Evolutionary conservation across 2,329 filamentous ascomycete species (phyloP), one percentile per base, ranked within the genome.

Genomic region (Chalaropsis ovoidea): DNA sequence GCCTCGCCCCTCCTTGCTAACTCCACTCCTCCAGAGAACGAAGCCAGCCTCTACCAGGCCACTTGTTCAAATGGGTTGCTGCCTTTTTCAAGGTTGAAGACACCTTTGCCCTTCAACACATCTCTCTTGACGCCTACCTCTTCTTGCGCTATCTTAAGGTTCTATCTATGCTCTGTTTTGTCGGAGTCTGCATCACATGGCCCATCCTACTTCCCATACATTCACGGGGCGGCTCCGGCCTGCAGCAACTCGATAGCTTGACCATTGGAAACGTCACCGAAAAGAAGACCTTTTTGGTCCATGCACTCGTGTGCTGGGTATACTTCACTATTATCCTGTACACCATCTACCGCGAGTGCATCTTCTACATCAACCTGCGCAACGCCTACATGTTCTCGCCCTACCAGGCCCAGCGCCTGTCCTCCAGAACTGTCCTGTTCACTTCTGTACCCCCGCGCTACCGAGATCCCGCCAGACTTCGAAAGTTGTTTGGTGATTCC

Each of bases 311-410:
- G 41, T 89, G 87, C 0, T 96, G 89, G 82, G 76, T 90, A 63
- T 96, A 92, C 73, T 90, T 96, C 71, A 81, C 84, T 66, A 96
- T 97, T 74, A 81, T 99, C 67, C 86, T 96, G 75, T 93, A 90
- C 75, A 89, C 90, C 71, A 85, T 99, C 65, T 90, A 90, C 39
- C 85, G 94, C 68, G 94, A 99, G 75, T 86, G 86, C 72, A 87
- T 99, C 71, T 97, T 87, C 81, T 95, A 91, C 75, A 89, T 96
- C 77, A 95, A 95, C 71, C 77, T 97, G 63, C 89, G 93, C 69
- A 94, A 97, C 76, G 93, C 93, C 0, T 97, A 95, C 77, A 84
- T 92, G n/a, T 80, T 95, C 66, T 89, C 90, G 1, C 90, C 89
- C 0, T 80, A 88, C 62, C 93, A 95, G 72, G 83, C 90, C 35